Conservation (phyloP, 495 filamentous ascomycete genomes). For the Penicilliopsis zonata region DNA sequence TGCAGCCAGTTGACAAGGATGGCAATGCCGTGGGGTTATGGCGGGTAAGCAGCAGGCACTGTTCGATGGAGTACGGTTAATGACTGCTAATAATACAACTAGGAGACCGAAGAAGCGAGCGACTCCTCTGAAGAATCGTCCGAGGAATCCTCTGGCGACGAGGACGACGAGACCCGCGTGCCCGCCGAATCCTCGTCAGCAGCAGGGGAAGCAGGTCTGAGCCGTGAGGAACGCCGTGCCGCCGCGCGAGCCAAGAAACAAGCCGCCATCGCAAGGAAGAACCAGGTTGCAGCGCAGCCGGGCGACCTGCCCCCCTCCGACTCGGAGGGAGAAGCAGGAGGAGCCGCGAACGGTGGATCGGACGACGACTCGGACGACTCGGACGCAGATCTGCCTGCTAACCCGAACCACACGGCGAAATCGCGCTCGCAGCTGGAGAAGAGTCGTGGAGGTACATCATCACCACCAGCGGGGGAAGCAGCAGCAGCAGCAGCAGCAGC, state of each 20-base stretch:
- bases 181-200: slow-evolving; percentile 7
- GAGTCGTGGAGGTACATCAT: slow-evolving; percentile 26
- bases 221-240: slow-evolving; percentile 77
- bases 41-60: slow-evolving; percentile 54
- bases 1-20: slow-evolving; percentile 75
- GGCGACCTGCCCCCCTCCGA: slow-evolving; percentile 73
- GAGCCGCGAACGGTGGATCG: slow-evolving; percentile 45
- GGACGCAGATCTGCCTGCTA: slow-evolving; percentile 60
- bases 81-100: slow-evolving; percentile 1
- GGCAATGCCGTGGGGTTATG: slow-evolving; percentile 69
- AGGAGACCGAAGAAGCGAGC: slow-evolving; percentile 38
- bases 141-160: slow-evolving; percentile 26
- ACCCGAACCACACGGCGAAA: slow-evolving; percentile 79
- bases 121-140: slow-evolving; percentile 27
- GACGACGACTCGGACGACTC: too few relatives aligned
- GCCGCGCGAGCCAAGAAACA: slow-evolving; percentile 87
- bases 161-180: slow-evolving; percentile 26
- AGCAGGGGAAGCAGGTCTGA: slow-evolving; percentile 37
- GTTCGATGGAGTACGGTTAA: too few relatives aligned
- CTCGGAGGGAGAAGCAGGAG: slow-evolving; percentile 47
- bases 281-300: slow-evolving; percentile 49
- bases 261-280: slow-evolving; percentile 66
- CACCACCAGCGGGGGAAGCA: too few relatives aligned
- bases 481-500: slow-evolving; percentile 18
- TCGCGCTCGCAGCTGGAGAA: slow-evolving; percentile 47